Conservation (phyloP, 768 basidiomycete genomes). For the Pholiota conissans region DNA sequence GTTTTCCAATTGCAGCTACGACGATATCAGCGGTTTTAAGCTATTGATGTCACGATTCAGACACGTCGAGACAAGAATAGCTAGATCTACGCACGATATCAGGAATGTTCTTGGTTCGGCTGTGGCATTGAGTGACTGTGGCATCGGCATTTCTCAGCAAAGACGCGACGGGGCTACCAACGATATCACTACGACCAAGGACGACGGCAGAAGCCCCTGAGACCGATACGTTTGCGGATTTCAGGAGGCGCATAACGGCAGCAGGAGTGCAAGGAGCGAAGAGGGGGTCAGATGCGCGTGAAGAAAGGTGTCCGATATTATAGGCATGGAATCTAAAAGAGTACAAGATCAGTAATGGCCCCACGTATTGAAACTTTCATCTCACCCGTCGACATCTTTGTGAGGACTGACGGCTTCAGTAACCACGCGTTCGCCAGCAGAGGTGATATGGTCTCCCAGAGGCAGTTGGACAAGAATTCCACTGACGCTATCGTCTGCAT, state of each 20-base stretch:
- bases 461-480: constrained; percentile 97
- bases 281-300: constrained; percentile 84
- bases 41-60: constrained; percentile 35
- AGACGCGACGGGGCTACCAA: constrained; percentile 92
- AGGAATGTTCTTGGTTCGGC: constrained; percentile 79
- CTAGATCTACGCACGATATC: constrained; percentile 56
- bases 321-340: constrained; percentile 88
- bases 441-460: constrained; percentile 76
- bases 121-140: constrained; percentile 98
- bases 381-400: constrained; percentile 96
- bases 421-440: constrained; percentile 84
- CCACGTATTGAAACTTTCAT: constrained; percentile 6
- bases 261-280: constrained; percentile 96
- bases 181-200: constrained; percentile 96
- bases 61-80: neutral
- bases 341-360: neutral
- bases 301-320: constrained; percentile 94
- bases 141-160: constrained; percentile 90
- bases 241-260: constrained; percentile 87
- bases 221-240: constrained; percentile 78
- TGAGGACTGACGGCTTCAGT: constrained; percentile 93
- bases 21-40: constrained; percentile 87
- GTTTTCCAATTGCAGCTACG: constrained; percentile 94
- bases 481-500: constrained; percentile 76
- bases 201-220: constrained; percentile 86